Percentiles rank a stretch among this genome's conserved stretches.
phyloP scores from a whole-genome alignment of 2,329 filamentous ascomycete species.

The Torrubiellomyces zombiae region DNA sequence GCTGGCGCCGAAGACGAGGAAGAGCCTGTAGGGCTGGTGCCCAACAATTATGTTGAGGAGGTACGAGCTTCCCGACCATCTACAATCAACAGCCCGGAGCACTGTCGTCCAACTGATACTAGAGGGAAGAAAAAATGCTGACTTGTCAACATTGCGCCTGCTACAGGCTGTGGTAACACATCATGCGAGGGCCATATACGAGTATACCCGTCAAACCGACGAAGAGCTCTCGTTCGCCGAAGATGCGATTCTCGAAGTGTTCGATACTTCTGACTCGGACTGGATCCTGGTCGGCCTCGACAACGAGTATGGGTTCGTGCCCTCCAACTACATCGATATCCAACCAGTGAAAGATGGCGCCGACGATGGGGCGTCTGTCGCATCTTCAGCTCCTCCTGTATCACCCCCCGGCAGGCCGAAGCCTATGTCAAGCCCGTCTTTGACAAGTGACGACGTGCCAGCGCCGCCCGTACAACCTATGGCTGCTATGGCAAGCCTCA shows the following conservation, averaged over 20 bases:
- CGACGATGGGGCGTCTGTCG: no score
- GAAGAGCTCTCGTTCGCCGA: constrained; percentile 94
- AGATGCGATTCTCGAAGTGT: constrained; percentile 68
- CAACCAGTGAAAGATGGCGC: no score
- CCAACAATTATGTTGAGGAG: constrained; percentile 91
- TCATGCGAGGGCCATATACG: constrained; percentile 84
- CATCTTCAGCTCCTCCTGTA: constrained; percentile 17
- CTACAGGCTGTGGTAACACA: constrained; percentile 45
- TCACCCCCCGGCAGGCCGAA: constrained; percentile 26
- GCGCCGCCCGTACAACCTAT: no score
- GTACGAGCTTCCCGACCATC: constrained; percentile 29
- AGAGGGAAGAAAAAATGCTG: no score
- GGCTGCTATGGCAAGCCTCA: constrained; percentile 37
- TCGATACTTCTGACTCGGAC: constrained; percentile 81
- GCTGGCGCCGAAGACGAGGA: constrained; percentile 72
- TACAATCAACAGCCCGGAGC: no score
- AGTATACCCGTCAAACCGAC: constrained; percentile 92
- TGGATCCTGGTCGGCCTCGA: constrained; percentile 86
- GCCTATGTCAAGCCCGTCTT: constrained; percentile 10
- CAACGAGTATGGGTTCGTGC: constrained; percentile 82
- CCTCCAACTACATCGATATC: constrained; percentile 87
- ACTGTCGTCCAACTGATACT: no score
- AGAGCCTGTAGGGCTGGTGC: constrained; percentile 77
- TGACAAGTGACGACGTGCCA: no score
- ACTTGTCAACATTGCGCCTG: not conserved